Percentiles rank a stretch among this genome's conserved stretches.
These are phyloP conservation scores for Quercus wislizeni DNA, from an alignment of 306 rosid genomes.

Conservation along the genomic window DNA sequence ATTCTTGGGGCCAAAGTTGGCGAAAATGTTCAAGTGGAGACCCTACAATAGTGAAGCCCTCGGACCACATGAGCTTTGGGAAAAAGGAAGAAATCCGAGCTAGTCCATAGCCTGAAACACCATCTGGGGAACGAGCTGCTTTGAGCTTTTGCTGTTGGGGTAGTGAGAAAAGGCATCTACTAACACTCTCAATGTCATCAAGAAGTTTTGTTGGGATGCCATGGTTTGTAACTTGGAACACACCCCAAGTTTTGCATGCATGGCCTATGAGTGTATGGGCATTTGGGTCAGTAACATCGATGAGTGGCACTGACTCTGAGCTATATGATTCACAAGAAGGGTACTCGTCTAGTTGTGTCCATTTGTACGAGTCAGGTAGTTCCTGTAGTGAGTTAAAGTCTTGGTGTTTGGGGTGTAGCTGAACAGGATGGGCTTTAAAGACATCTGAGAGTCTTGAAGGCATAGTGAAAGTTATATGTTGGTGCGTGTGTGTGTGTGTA, in stretches of 20 bases:
- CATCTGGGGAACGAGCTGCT: slow-evolving; percentile 72
- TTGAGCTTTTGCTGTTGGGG: slow-evolving; percentile 56
- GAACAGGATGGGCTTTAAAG: slow-evolving; percentile 54
- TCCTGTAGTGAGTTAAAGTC: slow-evolving; percentile 67
- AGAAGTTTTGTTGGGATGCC: slow-evolving; percentile 47
- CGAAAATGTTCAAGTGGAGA: slow-evolving; percentile 74
- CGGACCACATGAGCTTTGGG: slow-evolving; percentile 95
- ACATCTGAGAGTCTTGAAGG: slow-evolving; percentile 69
- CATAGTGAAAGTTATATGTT: slow-evolving; percentile 33
- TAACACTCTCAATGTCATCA: slow-evolving; percentile 39
- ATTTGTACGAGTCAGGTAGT: slow-evolving; percentile 75
- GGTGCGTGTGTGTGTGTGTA: not conserved
- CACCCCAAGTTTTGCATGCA: slow-evolving; percentile 92
- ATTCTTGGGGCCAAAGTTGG: slow-evolving; percentile 85
- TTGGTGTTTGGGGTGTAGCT: slow-evolving; percentile 48
- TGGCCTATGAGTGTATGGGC: slow-evolving; percentile 47
- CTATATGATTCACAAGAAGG: not conserved
- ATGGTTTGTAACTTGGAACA: slow-evolving; percentile 71
- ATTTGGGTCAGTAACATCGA: slow-evolving; percentile 68
- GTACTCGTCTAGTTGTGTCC: slow-evolving; percentile 38
- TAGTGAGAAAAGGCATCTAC: slow-evolving; percentile 58
- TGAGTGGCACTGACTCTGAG: slow-evolving; percentile 40
- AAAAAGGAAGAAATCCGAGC: slow-evolving; percentile 90
- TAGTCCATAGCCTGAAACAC: slow-evolving; percentile 70
- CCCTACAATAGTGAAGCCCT: slow-evolving; percentile 80